phyloP scores from a whole-genome alignment of 164 flowering plant species.

The Platanus orientalis region DNA sequence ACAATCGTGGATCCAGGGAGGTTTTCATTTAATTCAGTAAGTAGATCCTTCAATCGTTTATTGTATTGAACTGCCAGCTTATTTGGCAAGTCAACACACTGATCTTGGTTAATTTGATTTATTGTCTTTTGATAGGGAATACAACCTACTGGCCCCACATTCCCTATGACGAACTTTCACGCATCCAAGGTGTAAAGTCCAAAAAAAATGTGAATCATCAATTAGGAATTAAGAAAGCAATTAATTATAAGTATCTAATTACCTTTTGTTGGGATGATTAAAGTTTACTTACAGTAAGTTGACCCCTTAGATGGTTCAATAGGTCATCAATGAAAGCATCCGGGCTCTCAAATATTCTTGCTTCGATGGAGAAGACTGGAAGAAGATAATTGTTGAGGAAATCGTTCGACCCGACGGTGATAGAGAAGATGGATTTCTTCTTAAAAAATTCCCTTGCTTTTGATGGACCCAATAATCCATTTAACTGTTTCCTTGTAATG shows the following conservation, averaged over 20 bases:
- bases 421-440: conserved; percentile 79
- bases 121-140: conserved; percentile 92
- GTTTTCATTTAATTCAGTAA: conserved; percentile 54
- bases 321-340: conserved; percentile 62
- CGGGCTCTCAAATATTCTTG: conserved; percentile 60
- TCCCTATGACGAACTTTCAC: conserved; percentile 74
- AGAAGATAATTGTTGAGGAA: conserved; percentile 91
- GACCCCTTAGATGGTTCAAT: conserved; percentile 54
- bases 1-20: conserved; percentile 78
- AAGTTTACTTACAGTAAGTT: conserved; percentile 55
- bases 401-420: conserved; percentile 86
- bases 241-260: too few relatives aligned
- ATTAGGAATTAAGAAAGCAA: too few relatives aligned
- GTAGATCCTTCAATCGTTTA: conserved; percentile 51
- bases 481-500: conserved; percentile 68
- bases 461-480: conserved; percentile 52
- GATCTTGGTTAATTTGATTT: conserved; percentile 44
- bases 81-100: conserved; percentile 77
- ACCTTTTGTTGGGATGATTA: too few relatives aligned
- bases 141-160: conserved; percentile 91
- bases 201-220: conserved; percentile 10
- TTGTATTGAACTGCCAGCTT: conserved; percentile 75
- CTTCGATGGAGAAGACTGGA: conserved; percentile 72
- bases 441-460: conserved; percentile 59
- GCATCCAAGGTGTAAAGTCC: conserved; percentile 83